A percentile compares a stretch with the other conserved stretches of the same genome.
phyloP scores from a whole-genome alignment of 208 protist genomes.

The Trypanosoma cruzi region DNA sequence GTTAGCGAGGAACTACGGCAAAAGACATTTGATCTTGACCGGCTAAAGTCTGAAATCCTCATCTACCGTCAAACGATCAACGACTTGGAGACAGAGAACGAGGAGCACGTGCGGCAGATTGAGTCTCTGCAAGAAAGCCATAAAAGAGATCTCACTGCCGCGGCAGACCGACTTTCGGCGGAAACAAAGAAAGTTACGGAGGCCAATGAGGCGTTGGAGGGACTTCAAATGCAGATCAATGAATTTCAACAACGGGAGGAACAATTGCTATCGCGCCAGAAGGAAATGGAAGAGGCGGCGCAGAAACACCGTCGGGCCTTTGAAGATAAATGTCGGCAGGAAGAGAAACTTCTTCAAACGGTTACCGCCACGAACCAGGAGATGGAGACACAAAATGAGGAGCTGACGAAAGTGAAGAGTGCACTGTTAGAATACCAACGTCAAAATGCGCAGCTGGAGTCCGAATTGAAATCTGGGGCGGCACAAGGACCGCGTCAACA shows the following conservation, averaged over 20 bases:
- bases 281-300: conserved; percentile 50
- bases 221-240: conserved; percentile 7
- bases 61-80: conserved; percentile 87
- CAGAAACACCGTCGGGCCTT: conserved; percentile 65
- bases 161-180: conserved; percentile 44
- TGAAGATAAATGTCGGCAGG: conserved; percentile 63
- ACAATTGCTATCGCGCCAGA: conserved; percentile 27
- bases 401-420: neutral
- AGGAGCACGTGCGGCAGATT: conserved; percentile 83
- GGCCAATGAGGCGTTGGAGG: conserved; percentile 26
- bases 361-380: conserved; percentile 19
- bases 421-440: neutral
- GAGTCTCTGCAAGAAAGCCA: conserved; percentile 71
- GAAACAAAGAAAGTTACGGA: conserved; percentile 57
- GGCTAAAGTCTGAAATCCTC: conserved; percentile 86
- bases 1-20: conserved; percentile 48
- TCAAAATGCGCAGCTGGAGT: conserved; percentile 8
- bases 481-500: neutral
- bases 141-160: conserved; percentile 43
- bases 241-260: conserved; percentile 20
- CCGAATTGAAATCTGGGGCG: neutral
- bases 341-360: conserved; percentile 47
- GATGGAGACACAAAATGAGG: conserved; percentile 15
- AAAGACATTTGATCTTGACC: conserved; percentile 63
- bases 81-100: conserved; percentile 81